Evolutionary conservation across 1,284 basidiomycete genomes (phyloP).

Genomic region (Puccinia hordei): DNA sequence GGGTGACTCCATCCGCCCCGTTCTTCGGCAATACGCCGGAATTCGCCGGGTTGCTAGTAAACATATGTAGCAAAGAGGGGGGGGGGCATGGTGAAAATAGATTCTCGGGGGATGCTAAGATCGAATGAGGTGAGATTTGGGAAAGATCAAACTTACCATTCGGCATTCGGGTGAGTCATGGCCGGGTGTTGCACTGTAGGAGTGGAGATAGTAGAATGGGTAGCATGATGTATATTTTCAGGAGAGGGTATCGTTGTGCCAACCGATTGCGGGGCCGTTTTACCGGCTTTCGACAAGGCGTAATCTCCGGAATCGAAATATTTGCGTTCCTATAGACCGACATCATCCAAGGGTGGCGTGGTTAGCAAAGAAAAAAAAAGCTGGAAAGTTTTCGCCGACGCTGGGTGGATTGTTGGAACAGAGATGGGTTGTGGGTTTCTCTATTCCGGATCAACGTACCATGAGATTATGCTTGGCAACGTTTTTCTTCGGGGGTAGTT

Average conservation of each 20-base stretch:
- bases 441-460: constrained; percentile 63
- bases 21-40: constrained; percentile 10
- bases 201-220: constrained; percentile 52
- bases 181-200: constrained; percentile 1
- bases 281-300: constrained; percentile 90
- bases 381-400: constrained; percentile 21
- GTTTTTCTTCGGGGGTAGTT: constrained; percentile 89
- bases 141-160: not conserved
- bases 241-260: constrained; percentile 94
- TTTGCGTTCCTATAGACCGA: constrained; percentile 76
- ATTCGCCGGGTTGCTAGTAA: not conserved
- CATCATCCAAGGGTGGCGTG: not conserved
- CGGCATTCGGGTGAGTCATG: constrained; percentile 5
- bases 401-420: not conserved
- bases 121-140: not conserved
- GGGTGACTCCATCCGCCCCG: not conserved
- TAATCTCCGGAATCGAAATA: constrained; percentile 99
- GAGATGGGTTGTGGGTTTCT: constrained; percentile 12
- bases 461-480: constrained; percentile 90
- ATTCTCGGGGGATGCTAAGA: not conserved
- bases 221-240: constrained; percentile 63
- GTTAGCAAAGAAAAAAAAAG: not conserved
- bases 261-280: constrained; percentile 79
- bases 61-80: not conserved
- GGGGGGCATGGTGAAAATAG: not conserved